phyloP scores from a whole-genome alignment of 23 red algal species.

The Chondrus crispus region DNA sequence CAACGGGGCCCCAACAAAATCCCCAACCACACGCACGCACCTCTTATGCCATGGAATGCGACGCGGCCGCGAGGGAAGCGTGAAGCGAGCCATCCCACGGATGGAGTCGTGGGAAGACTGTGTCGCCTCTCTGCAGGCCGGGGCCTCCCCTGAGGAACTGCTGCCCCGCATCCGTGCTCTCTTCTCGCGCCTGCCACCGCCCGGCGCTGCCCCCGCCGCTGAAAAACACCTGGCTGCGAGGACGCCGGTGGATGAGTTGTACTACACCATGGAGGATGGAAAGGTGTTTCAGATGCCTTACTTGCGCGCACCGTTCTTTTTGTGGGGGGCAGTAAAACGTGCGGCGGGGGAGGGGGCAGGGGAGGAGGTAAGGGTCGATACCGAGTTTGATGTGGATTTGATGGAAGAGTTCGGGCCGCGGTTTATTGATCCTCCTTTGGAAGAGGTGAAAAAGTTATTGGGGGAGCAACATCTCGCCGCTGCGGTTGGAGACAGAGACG shows the following conservation, averaged over 20 bases:
- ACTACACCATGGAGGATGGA: background rate
- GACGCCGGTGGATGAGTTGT: background rate
- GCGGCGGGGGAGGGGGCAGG: background rate
- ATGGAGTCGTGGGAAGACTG: slow-evolving; percentile 51
- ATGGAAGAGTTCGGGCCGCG: background rate
- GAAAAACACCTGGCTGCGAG: too few relatives aligned
- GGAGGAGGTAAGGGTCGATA: too few relatives aligned
- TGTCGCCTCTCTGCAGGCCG: slow-evolving; percentile 33
- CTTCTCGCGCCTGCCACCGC: background rate
- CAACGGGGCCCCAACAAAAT: too few relatives aligned
- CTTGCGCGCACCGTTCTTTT: background rate
- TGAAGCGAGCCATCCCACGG: too few relatives aligned
- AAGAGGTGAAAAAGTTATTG: background rate
- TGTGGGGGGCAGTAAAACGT: slow-evolving; percentile 8
- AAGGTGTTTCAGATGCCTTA: slow-evolving; percentile 25
- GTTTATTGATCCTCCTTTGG: slow-evolving; percentile 24
- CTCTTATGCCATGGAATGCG: too few relatives aligned
- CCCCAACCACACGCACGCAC: too few relatives aligned
- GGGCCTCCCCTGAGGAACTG: slow-evolving; percentile 20
- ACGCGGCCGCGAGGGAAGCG: too few relatives aligned
- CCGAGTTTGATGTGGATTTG: slow-evolving; percentile 12
- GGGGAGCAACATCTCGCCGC: too few relatives aligned
- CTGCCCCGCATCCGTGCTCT: slow-evolving; percentile 32
- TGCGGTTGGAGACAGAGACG: too few relatives aligned
- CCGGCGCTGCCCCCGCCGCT: background rate